phyloP scores from a whole-genome alignment of 768 basidiomycete species.

The Termitomyces sp. region DNA sequence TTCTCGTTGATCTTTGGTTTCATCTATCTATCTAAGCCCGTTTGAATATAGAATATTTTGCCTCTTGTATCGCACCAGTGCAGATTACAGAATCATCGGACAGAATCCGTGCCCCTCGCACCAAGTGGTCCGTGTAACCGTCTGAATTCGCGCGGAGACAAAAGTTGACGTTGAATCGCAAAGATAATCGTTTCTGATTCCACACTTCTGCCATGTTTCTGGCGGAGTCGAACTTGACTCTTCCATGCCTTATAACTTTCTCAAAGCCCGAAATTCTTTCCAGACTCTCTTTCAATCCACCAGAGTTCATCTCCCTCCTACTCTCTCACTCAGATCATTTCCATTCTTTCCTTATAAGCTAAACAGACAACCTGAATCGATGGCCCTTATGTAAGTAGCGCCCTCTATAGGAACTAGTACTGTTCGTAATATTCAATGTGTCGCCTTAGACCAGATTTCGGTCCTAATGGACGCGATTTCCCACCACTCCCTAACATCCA shows the following conservation, averaged over 20 bases:
- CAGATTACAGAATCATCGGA: too few species aligned
- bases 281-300: constrained; percentile 1
- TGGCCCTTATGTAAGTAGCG: constrained; percentile 15
- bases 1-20: constrained; percentile 1
- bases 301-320: constrained; percentile 5
- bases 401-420: too few species aligned
- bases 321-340: constrained; percentile 15
- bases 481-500: constrained; percentile 61
- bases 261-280: constrained; percentile 14
- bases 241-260: constrained; percentile 12
- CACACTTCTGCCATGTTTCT: background rate
- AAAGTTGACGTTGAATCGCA: too few species aligned
- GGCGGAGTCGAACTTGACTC: constrained; percentile 16
- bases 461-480: constrained; percentile 36
- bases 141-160: too few species aligned
- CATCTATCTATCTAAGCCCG: background rate
- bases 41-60: too few species aligned
- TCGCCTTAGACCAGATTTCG: constrained; percentile 38
- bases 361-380: background rate
- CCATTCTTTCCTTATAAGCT: constrained; percentile 6
- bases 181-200: too few species aligned
- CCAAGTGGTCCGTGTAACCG: too few species aligned
- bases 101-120: too few species aligned
- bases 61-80: background rate
- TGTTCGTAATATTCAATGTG: too few species aligned